Percentiles rank a stretch among this genome's conserved stretches.
phyloP scores from a whole-genome alignment of 2,329 filamentous ascomycete species.

The Pestalotiopsis sp. region DNA sequence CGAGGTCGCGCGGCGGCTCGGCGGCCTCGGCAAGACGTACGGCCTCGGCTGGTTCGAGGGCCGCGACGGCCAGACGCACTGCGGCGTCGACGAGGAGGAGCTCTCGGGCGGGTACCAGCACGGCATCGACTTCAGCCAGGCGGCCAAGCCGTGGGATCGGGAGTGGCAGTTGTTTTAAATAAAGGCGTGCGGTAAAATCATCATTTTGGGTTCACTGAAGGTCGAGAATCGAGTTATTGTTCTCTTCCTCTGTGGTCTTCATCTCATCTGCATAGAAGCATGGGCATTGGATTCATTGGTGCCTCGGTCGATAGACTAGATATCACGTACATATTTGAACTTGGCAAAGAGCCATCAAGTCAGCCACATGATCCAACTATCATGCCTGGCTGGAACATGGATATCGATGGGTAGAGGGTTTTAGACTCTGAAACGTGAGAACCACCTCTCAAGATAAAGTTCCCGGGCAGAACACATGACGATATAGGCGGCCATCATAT shows the following conservation, averaged over 20 bases:
- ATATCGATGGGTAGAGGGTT: not conserved
- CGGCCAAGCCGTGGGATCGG: conserved; percentile 52
- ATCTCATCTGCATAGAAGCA: not conserved
- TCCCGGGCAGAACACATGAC: not conserved
- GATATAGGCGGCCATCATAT: not conserved
- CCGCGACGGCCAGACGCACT: conserved; percentile 71
- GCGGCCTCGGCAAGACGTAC: conserved; percentile 64
- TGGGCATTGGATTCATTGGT: not conserved
- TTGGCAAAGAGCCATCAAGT: not conserved
- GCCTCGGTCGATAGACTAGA: not conserved
- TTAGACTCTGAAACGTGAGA: not conserved
- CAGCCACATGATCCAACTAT: not conserved
- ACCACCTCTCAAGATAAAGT: not conserved
- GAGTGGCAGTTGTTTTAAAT: conserved; percentile 36
- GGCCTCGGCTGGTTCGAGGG: conserved; percentile 77
- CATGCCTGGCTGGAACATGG: not conserved
- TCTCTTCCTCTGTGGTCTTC: not conserved
- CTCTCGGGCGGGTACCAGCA: conserved; percentile 66
- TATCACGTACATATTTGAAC: not conserved
- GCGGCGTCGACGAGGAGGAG: conserved; percentile 77
- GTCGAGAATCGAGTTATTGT: too few relatives aligned
- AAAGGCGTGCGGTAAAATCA: too few relatives aligned
- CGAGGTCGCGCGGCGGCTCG: conserved; percentile 62
- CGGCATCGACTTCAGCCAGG: conserved; percentile 50
- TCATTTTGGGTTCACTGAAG: too few relatives aligned